These are phyloP conservation scores for Fusarium anguioides DNA, from an alignment of 2,329 filamentous ascomycete species.

Conservation along the genomic window DNA sequence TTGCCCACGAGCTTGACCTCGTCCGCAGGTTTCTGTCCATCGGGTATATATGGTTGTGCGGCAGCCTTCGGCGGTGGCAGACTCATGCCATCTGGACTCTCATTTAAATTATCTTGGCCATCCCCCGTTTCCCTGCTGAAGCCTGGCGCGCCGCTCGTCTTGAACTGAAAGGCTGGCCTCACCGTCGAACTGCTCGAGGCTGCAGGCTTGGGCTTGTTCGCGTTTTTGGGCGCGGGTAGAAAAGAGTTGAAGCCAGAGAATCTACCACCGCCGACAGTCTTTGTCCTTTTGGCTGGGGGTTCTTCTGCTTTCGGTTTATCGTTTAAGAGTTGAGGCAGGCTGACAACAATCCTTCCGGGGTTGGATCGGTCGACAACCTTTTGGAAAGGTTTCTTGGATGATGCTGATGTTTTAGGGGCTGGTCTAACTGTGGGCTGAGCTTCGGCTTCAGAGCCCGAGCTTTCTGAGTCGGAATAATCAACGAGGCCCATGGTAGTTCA, in stretches of 20 bases:
- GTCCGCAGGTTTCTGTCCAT: slow-evolving; percentile 67
- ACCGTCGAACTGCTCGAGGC: slow-evolving; percentile 37
- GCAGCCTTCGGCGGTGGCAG: slow-evolving; percentile 57
- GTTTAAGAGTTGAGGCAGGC: slow-evolving; percentile 68
- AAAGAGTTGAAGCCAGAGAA: slow-evolving; percentile 89
- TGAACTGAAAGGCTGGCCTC: slow-evolving; percentile 69
- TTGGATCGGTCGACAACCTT: slow-evolving; percentile 86
- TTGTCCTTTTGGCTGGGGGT: slow-evolving; percentile 76
- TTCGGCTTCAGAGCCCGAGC: slow-evolving; percentile 71
- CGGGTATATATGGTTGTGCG: slow-evolving; percentile 62
- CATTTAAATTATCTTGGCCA: slow-evolving; percentile 33
- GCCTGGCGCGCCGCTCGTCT: slow-evolving; percentile 84
- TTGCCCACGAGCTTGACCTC: slow-evolving; percentile 79
- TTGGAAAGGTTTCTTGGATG: slow-evolving; percentile 73
- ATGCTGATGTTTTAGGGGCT: slow-evolving; percentile 48
- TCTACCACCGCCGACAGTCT: slow-evolving; percentile 65
- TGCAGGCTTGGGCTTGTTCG: slow-evolving; percentile 48
- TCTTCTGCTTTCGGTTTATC: slow-evolving; percentile 49
- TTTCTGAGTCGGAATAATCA: slow-evolving; percentile 87
- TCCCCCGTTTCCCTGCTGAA: slow-evolving; percentile 72
- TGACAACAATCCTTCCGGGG: slow-evolving; percentile 85
- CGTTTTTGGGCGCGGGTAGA: slow-evolving; percentile 83
- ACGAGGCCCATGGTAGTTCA: slow-evolving; percentile 76
- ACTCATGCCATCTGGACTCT: slow-evolving; percentile 42
- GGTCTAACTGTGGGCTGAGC: slow-evolving; percentile 45